Conservation (phyloP, 495 filamentous ascomycete species). For the Halenospora varia region DNA sequence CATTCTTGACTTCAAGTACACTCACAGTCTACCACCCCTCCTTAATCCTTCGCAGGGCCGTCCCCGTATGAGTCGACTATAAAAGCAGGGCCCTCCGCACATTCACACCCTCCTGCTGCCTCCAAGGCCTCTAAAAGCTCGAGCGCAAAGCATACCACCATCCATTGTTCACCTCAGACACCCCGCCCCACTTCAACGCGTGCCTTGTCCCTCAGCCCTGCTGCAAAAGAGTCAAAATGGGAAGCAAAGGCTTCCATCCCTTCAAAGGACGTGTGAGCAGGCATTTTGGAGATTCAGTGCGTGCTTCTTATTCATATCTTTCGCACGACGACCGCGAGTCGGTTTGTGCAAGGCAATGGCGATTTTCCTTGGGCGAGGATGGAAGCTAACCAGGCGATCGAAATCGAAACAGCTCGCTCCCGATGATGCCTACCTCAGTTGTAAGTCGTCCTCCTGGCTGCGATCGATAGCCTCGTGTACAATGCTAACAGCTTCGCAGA, state of each 20-base stretch:
- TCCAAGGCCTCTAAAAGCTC: too few species aligned
- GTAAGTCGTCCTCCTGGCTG: slow-evolving; percentile 16
- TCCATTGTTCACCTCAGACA: neutral
- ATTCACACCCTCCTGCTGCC: too few species aligned
- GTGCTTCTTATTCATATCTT: slow-evolving; percentile 7
- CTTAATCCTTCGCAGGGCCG: neutral
- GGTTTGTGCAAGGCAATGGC: neutral
- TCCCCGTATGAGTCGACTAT: neutral
- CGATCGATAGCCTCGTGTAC: too few species aligned
- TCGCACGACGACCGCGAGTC: neutral
- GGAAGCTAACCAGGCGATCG: slow-evolving; percentile 13
- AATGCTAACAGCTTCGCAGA: slow-evolving; percentile 15
- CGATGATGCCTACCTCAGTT: slow-evolving; percentile 29
- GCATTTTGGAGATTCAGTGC: slow-evolving; percentile 38
- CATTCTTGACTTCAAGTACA: neutral
- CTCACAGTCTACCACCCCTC: neutral
- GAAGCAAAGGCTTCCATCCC: slow-evolving; percentile 34
- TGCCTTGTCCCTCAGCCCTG: neutral
- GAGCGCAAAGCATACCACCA: too few species aligned
- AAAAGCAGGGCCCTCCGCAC: neutral
- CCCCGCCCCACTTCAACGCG: neutral
- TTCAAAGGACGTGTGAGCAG: slow-evolving; percentile 36
- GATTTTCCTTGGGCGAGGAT: neutral
- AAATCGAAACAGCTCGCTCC: slow-evolving; percentile 23
- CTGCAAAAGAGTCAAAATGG: slow-evolving; percentile 11